phyloP scores from a whole-genome alignment of 1,284 basidiomycete species.

The Cutaneotrichosporon cutaneum region DNA sequence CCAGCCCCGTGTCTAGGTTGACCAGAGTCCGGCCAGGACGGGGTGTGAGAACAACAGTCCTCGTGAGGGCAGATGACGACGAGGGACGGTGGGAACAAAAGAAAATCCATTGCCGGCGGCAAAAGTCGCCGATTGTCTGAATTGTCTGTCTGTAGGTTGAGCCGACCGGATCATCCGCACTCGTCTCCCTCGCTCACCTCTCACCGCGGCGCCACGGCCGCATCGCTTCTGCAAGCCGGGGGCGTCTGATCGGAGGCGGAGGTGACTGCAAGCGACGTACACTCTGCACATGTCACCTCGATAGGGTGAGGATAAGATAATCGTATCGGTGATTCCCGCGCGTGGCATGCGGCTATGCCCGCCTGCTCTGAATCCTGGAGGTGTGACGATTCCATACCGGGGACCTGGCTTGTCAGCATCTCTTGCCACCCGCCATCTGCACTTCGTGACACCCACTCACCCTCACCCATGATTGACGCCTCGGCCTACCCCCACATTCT shows the following conservation, averaged over 20 bases:
- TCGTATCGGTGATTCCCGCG: too few relatives aligned
- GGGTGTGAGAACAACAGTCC: neutral
- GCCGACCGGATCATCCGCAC: neutral
- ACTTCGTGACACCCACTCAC: neutral
- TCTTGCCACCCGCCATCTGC: neutral
- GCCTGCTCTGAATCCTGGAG: too few relatives aligned
- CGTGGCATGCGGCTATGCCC: too few relatives aligned
- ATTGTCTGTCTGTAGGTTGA: too few relatives aligned
- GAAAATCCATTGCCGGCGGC: neutral
- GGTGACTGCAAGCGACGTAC: too few relatives aligned
- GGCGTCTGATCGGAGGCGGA: too few relatives aligned
- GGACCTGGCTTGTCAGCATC: too few relatives aligned
- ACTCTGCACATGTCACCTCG: too few relatives aligned
- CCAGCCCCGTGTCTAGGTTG: neutral
- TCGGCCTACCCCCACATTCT: conserved; percentile 4
- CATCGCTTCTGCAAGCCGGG: too few relatives aligned
- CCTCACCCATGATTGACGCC: neutral
- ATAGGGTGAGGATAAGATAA: too few relatives aligned
- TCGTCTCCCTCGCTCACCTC: neutral
- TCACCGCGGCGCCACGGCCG: too few relatives aligned
- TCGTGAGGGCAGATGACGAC: neutral
- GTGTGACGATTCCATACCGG: too few relatives aligned
- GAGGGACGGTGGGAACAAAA: neutral
- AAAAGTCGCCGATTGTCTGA: neutral
- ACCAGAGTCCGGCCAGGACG: neutral